phyloP scores from a whole-genome alignment of 2,329 filamentous ascomycete genomes.

The Ceratocystis destructans region DNA sequence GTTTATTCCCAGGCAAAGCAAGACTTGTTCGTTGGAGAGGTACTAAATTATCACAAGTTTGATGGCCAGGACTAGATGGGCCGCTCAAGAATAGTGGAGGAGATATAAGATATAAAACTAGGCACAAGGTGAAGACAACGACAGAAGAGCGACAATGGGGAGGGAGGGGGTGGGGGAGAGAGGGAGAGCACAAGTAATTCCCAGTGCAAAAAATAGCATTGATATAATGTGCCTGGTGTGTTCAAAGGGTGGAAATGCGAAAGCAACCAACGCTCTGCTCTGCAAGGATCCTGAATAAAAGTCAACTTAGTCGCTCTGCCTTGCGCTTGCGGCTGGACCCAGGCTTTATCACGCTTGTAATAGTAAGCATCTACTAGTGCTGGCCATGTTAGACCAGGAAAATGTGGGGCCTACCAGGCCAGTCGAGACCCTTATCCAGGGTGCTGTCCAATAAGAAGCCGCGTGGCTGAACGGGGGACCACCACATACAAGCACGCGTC shows the following conservation, averaged over 20 bases:
- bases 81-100: neutral
- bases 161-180: no score
- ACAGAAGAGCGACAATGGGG: neutral
- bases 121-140: neutral
- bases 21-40: neutral
- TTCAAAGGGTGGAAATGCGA: neutral
- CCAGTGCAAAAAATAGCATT: neutral
- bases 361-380: no score
- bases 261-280: neutral
- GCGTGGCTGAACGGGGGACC: slow-evolving; percentile 5
- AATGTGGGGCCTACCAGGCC: neutral
- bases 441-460: neutral
- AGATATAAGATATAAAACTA: neutral
- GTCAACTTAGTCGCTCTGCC: slow-evolving; percentile 9
- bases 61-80: neutral
- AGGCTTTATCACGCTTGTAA: slow-evolving; percentile 3
- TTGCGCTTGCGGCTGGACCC: slow-evolving; percentile 13
- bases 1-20: neutral
- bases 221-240: neutral
- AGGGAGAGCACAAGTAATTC: neutral
- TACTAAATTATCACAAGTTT: neutral
- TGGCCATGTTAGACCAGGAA: neutral
- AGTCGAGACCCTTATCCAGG: neutral
- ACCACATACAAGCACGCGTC: slow-evolving; percentile 1
- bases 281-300: neutral